phyloP scores from a whole-genome alignment of 768 basidiomycete genomes.

The Mycena epipterygia region DNA sequence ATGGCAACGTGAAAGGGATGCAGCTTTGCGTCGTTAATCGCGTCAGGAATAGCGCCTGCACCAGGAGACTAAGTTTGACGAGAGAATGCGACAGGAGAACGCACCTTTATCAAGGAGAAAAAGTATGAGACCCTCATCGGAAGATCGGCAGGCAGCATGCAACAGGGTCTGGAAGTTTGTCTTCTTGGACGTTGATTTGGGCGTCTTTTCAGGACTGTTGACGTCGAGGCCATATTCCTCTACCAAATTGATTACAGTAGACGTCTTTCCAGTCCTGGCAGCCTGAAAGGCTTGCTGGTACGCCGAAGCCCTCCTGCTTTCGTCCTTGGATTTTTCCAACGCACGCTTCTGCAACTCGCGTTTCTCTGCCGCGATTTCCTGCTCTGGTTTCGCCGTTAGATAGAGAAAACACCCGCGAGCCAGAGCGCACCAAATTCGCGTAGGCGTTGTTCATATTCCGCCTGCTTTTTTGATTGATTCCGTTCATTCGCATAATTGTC shows the following conservation, averaged over 20 bases:
- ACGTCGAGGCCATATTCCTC: conserved; percentile 50
- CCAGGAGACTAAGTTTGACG: neutral
- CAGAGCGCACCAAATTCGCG: conserved; percentile 48
- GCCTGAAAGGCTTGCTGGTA: conserved; percentile 45
- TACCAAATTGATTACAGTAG: conserved; percentile 43
- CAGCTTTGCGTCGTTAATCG: conserved; percentile 48
- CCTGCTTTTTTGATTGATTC: conserved; percentile 44
- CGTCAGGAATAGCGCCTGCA: conserved; percentile 48
- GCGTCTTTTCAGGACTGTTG: conserved; percentile 44
- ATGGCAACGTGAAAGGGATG: conserved; percentile 53
- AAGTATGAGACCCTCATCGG: conserved; percentile 46
- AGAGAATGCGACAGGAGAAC: conserved; percentile 36
- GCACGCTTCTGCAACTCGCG: conserved; percentile 42
- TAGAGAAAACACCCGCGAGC: neutral
- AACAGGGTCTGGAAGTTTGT: conserved; percentile 48
- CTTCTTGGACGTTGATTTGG: conserved; percentile 40
- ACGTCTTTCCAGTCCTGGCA: conserved; percentile 41
- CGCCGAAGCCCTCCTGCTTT: conserved; percentile 40
- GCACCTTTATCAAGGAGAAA: conserved; percentile 54
- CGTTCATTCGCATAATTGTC: conserved; percentile 32
- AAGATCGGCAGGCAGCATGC: conserved; percentile 52
- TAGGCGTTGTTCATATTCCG: conserved; percentile 48
- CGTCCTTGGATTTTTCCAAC: conserved; percentile 42
- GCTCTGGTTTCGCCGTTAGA: conserved; percentile 39
- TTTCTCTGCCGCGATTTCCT: conserved; percentile 50